Evolutionary conservation across 164 flowering plant genomes (phyloP).

Genomic region (Piper betle): DNA sequence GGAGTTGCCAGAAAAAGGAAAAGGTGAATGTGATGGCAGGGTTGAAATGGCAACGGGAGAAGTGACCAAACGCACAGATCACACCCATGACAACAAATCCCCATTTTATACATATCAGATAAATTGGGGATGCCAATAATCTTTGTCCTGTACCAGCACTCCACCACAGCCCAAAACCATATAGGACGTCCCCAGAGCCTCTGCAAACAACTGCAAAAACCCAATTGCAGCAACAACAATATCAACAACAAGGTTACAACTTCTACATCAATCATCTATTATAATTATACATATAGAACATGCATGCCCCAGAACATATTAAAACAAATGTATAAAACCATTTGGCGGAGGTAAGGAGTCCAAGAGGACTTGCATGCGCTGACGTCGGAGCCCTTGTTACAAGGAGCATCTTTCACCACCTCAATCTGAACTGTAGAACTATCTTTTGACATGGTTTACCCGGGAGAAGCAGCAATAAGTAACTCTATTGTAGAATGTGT

Average conservation of each 20-base stretch:
- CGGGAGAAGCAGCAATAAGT: too few species aligned
- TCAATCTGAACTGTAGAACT: not conserved
- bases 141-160: slow-evolving; percentile 31
- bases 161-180: slow-evolving; percentile 48
- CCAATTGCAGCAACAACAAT: too few species aligned
- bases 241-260: not conserved
- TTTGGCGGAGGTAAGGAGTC: not conserved
- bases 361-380: not conserved
- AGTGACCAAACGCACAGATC: too few species aligned
- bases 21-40: slow-evolving; percentile 52
- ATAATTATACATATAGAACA: not conserved
- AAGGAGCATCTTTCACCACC: not conserved
- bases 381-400: not conserved
- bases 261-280: not conserved
- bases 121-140: slow-evolving; percentile 24
- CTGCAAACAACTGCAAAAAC: slow-evolving; percentile 58
- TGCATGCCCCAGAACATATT: too few species aligned
- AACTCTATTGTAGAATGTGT: too few species aligned
- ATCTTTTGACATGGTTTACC: too few species aligned
- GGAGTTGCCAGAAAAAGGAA: slow-evolving; percentile 38
- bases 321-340: not conserved
- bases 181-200: slow-evolving; percentile 43
- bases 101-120: slow-evolving; percentile 47
- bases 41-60: too few species aligned
- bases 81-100: slow-evolving; percentile 48